Percentiles rank a stretch among this genome's conserved stretches.
Evolutionary conservation across 1,284 basidiomycete genomes (phyloP).

Genomic region (Apiotrichum laibachii): DNA sequence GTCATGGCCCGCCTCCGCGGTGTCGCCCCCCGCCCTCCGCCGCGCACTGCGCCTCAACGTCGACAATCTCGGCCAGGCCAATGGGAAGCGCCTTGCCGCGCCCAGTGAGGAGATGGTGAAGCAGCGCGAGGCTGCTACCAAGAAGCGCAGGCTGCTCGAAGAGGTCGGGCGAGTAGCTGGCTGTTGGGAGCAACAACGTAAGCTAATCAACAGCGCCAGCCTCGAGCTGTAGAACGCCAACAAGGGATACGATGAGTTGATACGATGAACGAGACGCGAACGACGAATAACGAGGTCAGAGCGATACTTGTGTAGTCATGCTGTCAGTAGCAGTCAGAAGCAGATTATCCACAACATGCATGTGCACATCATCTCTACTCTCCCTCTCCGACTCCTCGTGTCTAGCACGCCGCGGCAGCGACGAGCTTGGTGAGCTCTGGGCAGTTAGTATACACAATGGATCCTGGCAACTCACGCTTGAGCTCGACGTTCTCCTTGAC

Average conservation of each 20-base stretch:
- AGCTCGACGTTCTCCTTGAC: conserved; percentile 87
- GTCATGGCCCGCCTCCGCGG: too few species aligned
- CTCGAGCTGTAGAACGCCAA: too few species aligned
- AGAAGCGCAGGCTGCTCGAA: too few species aligned
- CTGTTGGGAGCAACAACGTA: too few species aligned
- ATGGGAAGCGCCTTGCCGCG: not conserved
- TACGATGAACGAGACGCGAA: too few species aligned
- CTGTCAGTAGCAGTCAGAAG: not conserved
- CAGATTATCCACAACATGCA: conserved; percentile 17
- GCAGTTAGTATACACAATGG: conserved; percentile 3
- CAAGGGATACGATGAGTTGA: too few species aligned
- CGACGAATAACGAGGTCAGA: too few species aligned
- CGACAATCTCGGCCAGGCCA: not conserved
- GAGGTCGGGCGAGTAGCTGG: too few species aligned
- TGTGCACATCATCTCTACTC: conserved; percentile 10
- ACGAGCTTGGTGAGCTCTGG: conserved; percentile 81
- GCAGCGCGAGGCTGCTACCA: not conserved
- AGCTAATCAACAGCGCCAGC: too few species aligned
- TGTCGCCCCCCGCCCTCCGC: not conserved
- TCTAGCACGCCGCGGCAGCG: conserved; percentile 52
- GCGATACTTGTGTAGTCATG: too few species aligned
- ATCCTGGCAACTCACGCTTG: conserved; percentile 63
- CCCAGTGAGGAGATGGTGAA: not conserved
- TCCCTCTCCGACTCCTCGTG: not conserved
- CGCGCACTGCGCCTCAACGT: not conserved